A percentile compares a stretch with the other conserved stretches of the same genome.
These are phyloP conservation scores for Hypoxylon sp. DNA, from an alignment of 2,329 filamentous ascomycete species.

Conservation along the genomic window DNA sequence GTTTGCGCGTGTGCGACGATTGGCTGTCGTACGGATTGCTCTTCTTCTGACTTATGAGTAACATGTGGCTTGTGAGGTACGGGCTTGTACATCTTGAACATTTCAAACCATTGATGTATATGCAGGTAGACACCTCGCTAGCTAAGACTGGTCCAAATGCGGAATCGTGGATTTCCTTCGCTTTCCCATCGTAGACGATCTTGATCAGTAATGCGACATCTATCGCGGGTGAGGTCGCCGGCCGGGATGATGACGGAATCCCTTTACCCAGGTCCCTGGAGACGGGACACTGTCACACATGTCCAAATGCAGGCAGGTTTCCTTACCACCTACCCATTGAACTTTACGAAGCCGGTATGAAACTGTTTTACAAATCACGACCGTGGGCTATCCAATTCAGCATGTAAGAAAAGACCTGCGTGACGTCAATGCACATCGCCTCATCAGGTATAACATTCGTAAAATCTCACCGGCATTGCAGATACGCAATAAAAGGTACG, in stretches of 20 bases:
- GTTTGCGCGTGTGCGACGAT: slow-evolving; percentile 31
- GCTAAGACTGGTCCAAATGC: slow-evolving; percentile 23
- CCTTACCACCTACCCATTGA: neutral
- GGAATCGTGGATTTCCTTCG: slow-evolving; percentile 21
- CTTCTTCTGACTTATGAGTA: slow-evolving; percentile 5
- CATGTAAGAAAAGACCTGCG: neutral
- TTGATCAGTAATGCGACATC: slow-evolving; percentile 25
- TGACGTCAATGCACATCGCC: no score
- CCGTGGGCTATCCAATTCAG: neutral
- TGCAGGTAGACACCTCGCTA: neutral
- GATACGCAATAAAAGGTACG: neutral
- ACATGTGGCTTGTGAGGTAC: slow-evolving; percentile 7
- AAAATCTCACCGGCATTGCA: slow-evolving; percentile 1
- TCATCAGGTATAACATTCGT: slow-evolving; percentile 1
- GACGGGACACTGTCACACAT: slow-evolving; percentile 19
- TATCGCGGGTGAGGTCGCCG: slow-evolving; percentile 29
- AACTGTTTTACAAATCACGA: neutral
- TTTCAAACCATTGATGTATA: neutral
- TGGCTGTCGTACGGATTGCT: slow-evolving; percentile 35
- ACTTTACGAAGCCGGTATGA: neutral
- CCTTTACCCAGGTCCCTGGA: slow-evolving; percentile 34
- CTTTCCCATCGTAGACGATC: slow-evolving; percentile 30
- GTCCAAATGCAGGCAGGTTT: slow-evolving; percentile 5
- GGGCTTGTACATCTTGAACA: slow-evolving; percentile 4
- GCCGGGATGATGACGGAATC: slow-evolving; percentile 42